Evolutionary conservation across 2,329 filamentous ascomycete species (phyloP).

Genomic region (Fusarium foetens): DNA sequence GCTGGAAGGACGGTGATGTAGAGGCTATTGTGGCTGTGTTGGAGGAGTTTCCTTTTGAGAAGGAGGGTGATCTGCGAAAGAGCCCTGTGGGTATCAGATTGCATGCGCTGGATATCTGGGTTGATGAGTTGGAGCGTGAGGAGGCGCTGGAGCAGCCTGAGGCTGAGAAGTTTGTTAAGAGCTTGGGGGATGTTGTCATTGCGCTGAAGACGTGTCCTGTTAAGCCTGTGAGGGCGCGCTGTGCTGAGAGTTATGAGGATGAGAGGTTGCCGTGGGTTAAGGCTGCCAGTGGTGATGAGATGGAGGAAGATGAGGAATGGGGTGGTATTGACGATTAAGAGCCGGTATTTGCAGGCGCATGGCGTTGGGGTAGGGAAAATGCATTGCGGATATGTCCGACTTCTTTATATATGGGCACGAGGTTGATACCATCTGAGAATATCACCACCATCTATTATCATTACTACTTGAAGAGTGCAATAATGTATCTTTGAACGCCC

Average conservation of each 20-base stretch:
- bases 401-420: constrained; percentile 29
- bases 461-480: constrained; percentile 16
- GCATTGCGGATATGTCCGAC: constrained; percentile 7
- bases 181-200: constrained; percentile 65
- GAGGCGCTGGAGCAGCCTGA: constrained; percentile 59
- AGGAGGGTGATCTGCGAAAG: constrained; percentile 58
- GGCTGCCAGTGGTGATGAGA: constrained; percentile 47
- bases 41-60: constrained; percentile 48
- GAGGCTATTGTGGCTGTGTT: constrained; percentile 45
- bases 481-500: constrained; percentile 30
- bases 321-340: constrained; percentile 74
- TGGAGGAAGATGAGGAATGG: constrained; percentile 63
- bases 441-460: constrained; percentile 33
- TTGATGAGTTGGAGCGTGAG: constrained; percentile 85
- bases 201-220: constrained; percentile 68
- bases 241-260: constrained; percentile 77
- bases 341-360: constrained; percentile 33
- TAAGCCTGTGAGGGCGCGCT: constrained; percentile 77
- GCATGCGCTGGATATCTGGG: constrained; percentile 89
- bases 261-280: constrained; percentile 73
- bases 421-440: constrained; percentile 41
- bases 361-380: constrained; percentile 43
- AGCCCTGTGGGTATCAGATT: constrained; percentile 86
- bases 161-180: constrained; percentile 61
- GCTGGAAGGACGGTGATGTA: constrained; percentile 47